These are phyloP conservation scores for Globisporangium okanoganense DNA, from an alignment of 352 stramenopile genomes.

Conservation along the genomic window DNA sequence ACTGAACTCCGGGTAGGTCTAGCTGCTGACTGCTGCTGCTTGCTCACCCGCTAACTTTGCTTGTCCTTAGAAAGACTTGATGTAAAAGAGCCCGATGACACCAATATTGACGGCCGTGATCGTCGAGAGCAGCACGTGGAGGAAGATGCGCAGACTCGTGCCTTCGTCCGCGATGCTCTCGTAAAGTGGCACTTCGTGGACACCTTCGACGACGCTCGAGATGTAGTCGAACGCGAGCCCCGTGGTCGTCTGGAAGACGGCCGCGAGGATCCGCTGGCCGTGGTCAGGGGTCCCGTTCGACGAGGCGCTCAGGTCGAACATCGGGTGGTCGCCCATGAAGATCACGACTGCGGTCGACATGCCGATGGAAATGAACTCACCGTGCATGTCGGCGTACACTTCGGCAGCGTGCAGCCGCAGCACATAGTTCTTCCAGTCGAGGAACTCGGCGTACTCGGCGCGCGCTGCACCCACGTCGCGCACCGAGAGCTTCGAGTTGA, in stretches of 20 bases:
- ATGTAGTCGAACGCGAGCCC: conserved; percentile 30
- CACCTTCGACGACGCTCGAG: conserved; percentile 28
- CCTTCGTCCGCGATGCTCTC: conserved; percentile 28
- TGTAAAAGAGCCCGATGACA: conserved; percentile 15
- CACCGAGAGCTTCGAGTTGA: conserved; percentile 28
- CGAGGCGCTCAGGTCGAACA: conserved; percentile 14
- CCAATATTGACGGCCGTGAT: conserved; percentile 27
- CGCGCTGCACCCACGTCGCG: conserved; percentile 20
- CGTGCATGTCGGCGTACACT: conserved; percentile 49
- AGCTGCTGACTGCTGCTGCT: too few species aligned
- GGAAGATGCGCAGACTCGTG: conserved; percentile 17
- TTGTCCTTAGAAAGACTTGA: conserved; percentile 2
- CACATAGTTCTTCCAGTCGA: conserved; percentile 36
- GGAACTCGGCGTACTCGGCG: conserved; percentile 28
- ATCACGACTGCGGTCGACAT: conserved; percentile 23
- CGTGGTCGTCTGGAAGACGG: conserved; percentile 14
- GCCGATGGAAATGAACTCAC: conserved; percentile 44
- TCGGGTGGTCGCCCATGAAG: conserved; percentile 20
- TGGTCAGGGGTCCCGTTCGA: neutral
- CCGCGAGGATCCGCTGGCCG: conserved; percentile 9
- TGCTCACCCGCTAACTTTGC: too few species aligned
- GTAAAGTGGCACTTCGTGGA: conserved; percentile 37
- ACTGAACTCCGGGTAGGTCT: too few species aligned
- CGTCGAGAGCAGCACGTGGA: conserved; percentile 21
- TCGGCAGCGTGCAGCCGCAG: conserved; percentile 35